A percentile compares a stretch with the other conserved stretches of the same genome.
These are phyloP conservation scores for Berkeleyomyces basicola DNA, from an alignment of 2,329 filamentous ascomycete genomes.

Conservation along the genomic window DNA sequence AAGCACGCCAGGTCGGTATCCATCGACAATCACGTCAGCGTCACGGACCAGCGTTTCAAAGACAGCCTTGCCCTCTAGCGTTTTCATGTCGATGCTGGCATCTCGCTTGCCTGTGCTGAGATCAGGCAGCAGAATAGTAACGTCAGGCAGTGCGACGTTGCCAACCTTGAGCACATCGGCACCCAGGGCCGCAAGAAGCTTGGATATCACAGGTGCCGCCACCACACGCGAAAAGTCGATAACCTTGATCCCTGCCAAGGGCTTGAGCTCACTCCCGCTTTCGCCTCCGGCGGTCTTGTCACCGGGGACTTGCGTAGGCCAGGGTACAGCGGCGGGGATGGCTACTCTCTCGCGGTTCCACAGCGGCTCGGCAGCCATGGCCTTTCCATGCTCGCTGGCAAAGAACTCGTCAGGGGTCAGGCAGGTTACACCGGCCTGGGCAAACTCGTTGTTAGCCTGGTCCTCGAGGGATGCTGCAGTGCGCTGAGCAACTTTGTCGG, in stretches of 20 bases:
- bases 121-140: conserved; percentile 57
- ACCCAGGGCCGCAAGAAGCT: conserved; percentile 58
- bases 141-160: conserved; percentile 48
- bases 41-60: conserved; percentile 45
- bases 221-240: conserved; percentile 62
- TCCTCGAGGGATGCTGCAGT: conserved; percentile 16
- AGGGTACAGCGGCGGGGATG: conserved; percentile 14
- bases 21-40: conserved; percentile 49
- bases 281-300: neutral
- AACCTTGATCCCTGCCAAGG: conserved; percentile 48
- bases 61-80: conserved; percentile 29
- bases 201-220: conserved; percentile 55
- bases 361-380: conserved; percentile 14
- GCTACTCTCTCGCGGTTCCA: conserved; percentile 13
- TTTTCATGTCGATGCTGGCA: conserved; percentile 45
- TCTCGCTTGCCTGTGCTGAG: conserved; percentile 57
- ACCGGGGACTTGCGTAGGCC: conserved; percentile 4
- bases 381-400: conserved; percentile 18
- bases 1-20: conserved; percentile 50
- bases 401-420: conserved; percentile 18
- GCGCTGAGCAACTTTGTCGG: conserved; percentile 15
- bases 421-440: conserved; percentile 19
- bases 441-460: conserved; percentile 16
- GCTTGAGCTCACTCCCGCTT: conserved; percentile 15
- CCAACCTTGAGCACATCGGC: conserved; percentile 60